Evolutionary conservation across 2,329 filamentous ascomycete species (phyloP), one percentile per base, ranked within the genome.

Genomic region (Trichoderma lentiforme): DNA sequence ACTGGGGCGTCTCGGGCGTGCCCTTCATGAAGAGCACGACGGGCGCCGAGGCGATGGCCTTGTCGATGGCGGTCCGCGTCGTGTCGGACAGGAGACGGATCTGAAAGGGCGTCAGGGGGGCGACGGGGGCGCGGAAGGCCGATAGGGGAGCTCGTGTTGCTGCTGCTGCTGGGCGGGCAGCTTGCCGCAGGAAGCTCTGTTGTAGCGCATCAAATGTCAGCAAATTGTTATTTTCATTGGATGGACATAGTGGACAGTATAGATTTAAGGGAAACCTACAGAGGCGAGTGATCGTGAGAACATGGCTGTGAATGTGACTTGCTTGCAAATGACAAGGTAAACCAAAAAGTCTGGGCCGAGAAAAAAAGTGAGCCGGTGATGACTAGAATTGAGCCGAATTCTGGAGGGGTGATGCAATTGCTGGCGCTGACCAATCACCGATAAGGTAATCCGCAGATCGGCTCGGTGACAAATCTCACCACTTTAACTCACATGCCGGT

Each of bases 1-100:
- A 99, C 83, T 98, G 95, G 24, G 96, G 96, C 73, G 90, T 93
- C 84, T 98, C 95, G 72, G 96, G 96, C 1, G 96, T 98, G 73
- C 96, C 96, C 86, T 99, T 99, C 96, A 99, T 99, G 87, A 99
- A 99, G 71, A 99, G 87, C 1, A 99, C 96, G 0, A 99, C 95
- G 2, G 95, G 95, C 0, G 95, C 92, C 1, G 94, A 95, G 28
- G 85, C 86, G 18, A 99, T 91, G 36, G 95, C 95, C 81, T 94
- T 93, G 82, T 98, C 93, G 78, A 99, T 99, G 30, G 95, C 94
- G 51, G 89, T 83, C 74, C 88, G 90, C 12, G 93, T 96, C 79
- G 94, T 89, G 76, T 91, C 88, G 36, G 95, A 98, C 62, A 99
- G 88, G 53, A 93, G 87, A 71, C 94, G 92, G 72, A 87, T 83